Percentiles rank a stretch among this genome's conserved stretches.
Evolutionary conservation across 805 yeast species (phyloP).

Genomic region (Tanozyma kutaoensis): DNA sequence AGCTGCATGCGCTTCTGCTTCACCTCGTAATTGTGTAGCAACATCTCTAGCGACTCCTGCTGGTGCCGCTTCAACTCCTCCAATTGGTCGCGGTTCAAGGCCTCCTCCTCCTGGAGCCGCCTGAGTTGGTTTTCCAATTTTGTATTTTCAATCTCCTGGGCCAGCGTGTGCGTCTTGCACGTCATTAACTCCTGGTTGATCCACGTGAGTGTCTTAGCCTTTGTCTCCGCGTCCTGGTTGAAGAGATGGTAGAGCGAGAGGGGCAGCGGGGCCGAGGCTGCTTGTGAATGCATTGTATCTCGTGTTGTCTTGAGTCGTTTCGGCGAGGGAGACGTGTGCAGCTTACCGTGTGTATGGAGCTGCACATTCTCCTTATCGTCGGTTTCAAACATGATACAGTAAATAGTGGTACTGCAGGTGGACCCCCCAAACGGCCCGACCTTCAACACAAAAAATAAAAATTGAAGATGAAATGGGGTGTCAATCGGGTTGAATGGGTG

Average conservation of each 20-base stretch:
- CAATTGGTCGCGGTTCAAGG: constrained; percentile 19
- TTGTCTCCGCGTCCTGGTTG: constrained; percentile 2
- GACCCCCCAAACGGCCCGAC: no score
- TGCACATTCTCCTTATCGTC: no score
- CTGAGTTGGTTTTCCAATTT: constrained; percentile 19
- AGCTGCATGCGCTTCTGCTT: constrained; percentile 9
- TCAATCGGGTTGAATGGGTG: no score
- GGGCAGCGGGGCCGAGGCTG: no score
- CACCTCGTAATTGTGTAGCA: constrained; percentile 7
- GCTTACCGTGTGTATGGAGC: no score
- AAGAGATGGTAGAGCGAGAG: constrained; percentile 2
- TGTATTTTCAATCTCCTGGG: constrained; percentile 21
- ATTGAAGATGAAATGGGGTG: no score
- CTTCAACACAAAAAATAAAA: no score
- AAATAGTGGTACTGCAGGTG: no score
- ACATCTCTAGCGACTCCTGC: constrained; percentile 7
- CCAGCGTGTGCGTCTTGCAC: constrained; percentile 22
- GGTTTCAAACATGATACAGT: no score
- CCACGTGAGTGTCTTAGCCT: constrained; percentile 3
- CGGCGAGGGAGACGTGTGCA: no score
- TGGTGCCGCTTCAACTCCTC: constrained; percentile 14
- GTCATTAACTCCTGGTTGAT: constrained; percentile 9
- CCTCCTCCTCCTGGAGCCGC: constrained; percentile 22
- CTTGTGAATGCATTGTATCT: no score
- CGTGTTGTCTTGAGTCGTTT: no score